Percentiles rank a stretch among this genome's conserved stretches.
Conservation (phyloP, 768 basidiomycete genomes). For the Podaxis mareebaensis region DNA sequence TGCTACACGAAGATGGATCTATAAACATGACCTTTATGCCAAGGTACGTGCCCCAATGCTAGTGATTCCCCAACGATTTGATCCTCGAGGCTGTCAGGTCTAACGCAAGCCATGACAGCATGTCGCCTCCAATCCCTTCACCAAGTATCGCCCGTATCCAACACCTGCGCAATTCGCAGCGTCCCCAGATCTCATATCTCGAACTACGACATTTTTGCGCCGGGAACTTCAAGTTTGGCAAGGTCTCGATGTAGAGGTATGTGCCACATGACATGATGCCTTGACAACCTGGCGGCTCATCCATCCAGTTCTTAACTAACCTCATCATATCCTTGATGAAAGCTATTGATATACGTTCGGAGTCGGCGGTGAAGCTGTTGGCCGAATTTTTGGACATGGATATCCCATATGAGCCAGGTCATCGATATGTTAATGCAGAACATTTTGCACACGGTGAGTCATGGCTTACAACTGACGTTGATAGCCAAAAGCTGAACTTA, state of each 20-base stretch:
- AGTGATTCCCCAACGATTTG: constrained; percentile 7
- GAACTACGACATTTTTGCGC: constrained; percentile 79
- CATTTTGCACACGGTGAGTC: constrained; percentile 91
- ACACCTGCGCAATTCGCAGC: constrained; percentile 80
- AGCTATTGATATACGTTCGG: constrained; percentile 88
- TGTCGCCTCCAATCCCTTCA: constrained; percentile 84
- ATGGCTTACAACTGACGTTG: constrained; percentile 1
- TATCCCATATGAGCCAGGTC: constrained; percentile 52
- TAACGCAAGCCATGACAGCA: constrained; percentile 52
- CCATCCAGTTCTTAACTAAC: constrained; percentile 79
- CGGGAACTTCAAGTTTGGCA: constrained; percentile 89
- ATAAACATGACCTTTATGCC: constrained; percentile 76
- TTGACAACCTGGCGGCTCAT: constrained; percentile 21
- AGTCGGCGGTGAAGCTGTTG: constrained; percentile 80
- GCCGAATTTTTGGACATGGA: constrained; percentile 90
- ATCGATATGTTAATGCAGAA: constrained; percentile 72
- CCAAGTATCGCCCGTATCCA: constrained; percentile 89
- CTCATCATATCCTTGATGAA: constrained; percentile 91
- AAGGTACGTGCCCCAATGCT: constrained; percentile 56
- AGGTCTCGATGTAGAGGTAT: constrained; percentile 85
- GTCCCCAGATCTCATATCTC: constrained; percentile 70
- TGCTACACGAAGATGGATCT: constrained; percentile 74
- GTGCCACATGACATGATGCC: constrained; percentile 22
- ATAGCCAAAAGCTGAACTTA: not conserved
- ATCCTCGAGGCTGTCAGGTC: constrained; percentile 14